A percentile compares a stretch with the other conserved stretches of the same genome.
Conservation (phyloP, 2,329 filamentous ascomycete genomes). For the Pseudocercospora vitis region DNA sequence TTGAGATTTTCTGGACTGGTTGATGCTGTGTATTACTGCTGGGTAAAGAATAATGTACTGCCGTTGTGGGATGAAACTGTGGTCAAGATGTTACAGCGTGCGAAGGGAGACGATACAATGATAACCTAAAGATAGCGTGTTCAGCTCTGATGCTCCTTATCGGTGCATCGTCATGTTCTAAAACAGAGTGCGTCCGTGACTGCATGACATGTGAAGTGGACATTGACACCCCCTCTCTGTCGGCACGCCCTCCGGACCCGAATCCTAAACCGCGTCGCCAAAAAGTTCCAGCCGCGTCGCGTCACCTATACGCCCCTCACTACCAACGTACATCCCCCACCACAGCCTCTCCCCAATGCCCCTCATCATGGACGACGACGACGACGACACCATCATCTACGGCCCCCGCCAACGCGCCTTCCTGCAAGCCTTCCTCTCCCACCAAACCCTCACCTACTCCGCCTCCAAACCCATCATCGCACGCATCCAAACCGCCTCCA, state of each 20-base stretch:
- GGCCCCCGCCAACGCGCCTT: slow-evolving; percentile 79
- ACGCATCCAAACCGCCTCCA: slow-evolving; percentile 66
- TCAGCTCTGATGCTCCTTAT: too few species aligned
- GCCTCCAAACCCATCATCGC: slow-evolving; percentile 75
- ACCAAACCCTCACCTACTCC: slow-evolving; percentile 72
- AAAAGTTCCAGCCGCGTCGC: not conserved
- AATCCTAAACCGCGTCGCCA: not conserved
- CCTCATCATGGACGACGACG: slow-evolving; percentile 23
- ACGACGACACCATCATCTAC: slow-evolving; percentile 44
- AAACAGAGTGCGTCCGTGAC: too few species aligned
- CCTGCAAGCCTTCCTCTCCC: slow-evolving; percentile 81
- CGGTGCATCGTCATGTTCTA: too few species aligned
- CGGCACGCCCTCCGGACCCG: not conserved
- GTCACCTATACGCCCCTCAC: not conserved
- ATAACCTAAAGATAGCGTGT: too few species aligned
- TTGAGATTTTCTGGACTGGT: too few species aligned
- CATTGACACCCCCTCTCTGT: too few species aligned
- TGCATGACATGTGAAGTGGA: not conserved
- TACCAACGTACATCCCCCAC: not conserved
- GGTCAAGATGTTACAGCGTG: too few species aligned
- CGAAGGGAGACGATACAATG: too few species aligned
- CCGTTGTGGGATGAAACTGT: too few species aligned
- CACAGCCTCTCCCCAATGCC: slow-evolving; percentile 4
- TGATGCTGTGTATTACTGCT: too few species aligned
- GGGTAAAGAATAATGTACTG: too few species aligned